phyloP scores from a whole-genome alignment of 805 yeast genomes.

The Cephaloascus albidus region DNA sequence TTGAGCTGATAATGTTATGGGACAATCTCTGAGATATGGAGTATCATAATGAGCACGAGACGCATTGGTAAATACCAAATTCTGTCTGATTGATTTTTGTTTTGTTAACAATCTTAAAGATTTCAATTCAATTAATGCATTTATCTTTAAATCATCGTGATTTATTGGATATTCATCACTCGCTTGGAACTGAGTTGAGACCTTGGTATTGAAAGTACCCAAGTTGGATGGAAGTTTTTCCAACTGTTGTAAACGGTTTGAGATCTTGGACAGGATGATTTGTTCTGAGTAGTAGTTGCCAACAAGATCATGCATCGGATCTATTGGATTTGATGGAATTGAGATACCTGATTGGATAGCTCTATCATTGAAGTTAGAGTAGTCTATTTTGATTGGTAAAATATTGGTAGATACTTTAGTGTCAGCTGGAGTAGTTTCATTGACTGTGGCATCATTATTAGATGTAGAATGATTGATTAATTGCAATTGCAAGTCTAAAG shows the following conservation, averaged over 20 bases:
- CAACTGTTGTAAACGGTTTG: constrained; percentile 48
- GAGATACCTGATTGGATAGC: constrained; percentile 32
- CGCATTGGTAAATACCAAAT: constrained; percentile 42
- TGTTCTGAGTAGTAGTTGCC: constrained; percentile 46
- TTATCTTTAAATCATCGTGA: constrained; percentile 52
- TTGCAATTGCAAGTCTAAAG: constrained; percentile 35
- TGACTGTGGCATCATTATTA: background rate
- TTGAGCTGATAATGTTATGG: constrained; percentile 56
- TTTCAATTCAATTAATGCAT: constrained; percentile 62
- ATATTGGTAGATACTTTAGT: no score
- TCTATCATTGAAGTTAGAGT: constrained; percentile 20
- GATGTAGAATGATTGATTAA: constrained; percentile 21
- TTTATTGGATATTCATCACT: constrained; percentile 35
- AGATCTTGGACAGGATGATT: constrained; percentile 41
- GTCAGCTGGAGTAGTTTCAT: background rate
- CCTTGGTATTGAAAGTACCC: constrained; percentile 43
- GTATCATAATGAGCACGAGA: constrained; percentile 47
- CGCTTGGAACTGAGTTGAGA: constrained; percentile 24
- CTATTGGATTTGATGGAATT: constrained; percentile 13
- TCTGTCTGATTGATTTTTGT: constrained; percentile 63
- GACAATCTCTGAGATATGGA: constrained; percentile 39
- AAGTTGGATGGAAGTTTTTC: constrained; percentile 63
- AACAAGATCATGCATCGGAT: constrained; percentile 29
- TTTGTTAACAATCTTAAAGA: constrained; percentile 54
- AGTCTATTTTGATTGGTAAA: constrained; percentile 6